phyloP scores from a whole-genome alignment of 2,329 filamentous ascomycete species.

The Colletotrichum sp. region DNA sequence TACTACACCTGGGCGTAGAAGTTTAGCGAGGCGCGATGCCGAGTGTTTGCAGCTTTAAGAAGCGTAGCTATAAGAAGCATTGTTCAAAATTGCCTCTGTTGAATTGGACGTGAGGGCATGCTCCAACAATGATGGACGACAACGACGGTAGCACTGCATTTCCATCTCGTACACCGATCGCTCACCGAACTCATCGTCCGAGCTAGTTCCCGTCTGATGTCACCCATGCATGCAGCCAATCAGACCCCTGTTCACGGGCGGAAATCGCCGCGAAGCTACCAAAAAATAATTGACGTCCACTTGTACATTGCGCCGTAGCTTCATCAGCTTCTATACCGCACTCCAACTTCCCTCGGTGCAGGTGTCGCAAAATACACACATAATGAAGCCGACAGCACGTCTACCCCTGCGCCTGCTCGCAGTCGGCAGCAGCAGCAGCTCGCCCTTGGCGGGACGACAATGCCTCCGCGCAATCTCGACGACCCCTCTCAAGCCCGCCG shows the following conservation, averaged over 20 bases:
- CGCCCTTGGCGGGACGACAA: conserved; percentile 25
- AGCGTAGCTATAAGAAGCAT: neutral
- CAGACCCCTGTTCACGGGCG: neutral
- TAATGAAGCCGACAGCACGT: conserved; percentile 47
- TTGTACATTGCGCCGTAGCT: neutral
- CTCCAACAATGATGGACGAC: neutral
- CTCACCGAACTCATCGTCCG: neutral
- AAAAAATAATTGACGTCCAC: conserved; percentile 10
- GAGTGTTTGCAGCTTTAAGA: conserved; percentile 7
- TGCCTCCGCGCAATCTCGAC: conserved; percentile 33
- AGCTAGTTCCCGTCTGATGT: neutral
- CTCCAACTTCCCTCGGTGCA: neutral
- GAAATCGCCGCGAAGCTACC: neutral
- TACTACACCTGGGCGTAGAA: conserved; percentile 12
- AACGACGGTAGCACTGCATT: neutral
- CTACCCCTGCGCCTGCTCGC: conserved; percentile 35
- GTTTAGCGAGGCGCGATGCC: conserved; percentile 19
- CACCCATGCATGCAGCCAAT: conserved; percentile 9
- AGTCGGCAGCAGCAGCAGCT: neutral
- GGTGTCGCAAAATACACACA: neutral
- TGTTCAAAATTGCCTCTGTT: neutral
- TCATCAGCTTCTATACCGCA: neutral
- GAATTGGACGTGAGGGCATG: neutral
- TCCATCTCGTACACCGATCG: neutral
- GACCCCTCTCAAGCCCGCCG: conserved; percentile 38